Evolutionary conservation across 441 rosid genomes (phyloP).

Genomic region (Rhodomyrtus psidioides): DNA sequence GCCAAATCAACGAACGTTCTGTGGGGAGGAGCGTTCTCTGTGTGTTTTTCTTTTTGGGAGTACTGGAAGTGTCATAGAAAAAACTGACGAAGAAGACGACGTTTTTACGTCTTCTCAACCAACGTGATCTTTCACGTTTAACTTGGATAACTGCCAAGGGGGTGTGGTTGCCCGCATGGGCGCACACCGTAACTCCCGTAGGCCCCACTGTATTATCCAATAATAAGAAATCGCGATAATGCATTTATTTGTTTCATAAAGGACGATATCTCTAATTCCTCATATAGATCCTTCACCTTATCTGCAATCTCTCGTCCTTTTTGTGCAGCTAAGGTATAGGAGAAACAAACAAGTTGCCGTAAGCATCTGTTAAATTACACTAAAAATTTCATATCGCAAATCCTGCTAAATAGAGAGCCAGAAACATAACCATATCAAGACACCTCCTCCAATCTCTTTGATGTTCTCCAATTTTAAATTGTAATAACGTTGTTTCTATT

Average conservation of each 20-base stretch:
- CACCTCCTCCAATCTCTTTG: slow-evolving; percentile 59
- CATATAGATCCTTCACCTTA: slow-evolving; percentile 56
- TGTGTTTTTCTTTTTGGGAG: no score
- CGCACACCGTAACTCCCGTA: no score
- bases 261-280: slow-evolving; percentile 39
- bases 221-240: background rate
- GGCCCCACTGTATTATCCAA: no score
- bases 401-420: background rate
- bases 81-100: no score
- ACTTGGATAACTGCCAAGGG: no score
- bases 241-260: background rate
- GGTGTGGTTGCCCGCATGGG: no score
- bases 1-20: no score
- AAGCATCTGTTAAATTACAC: background rate
- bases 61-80: no score
- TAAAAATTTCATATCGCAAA: background rate
- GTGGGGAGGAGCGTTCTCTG: no score
- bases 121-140: no score
- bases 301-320: slow-evolving; percentile 65
- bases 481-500: no score
- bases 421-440: slow-evolving; percentile 40
- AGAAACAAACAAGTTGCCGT: background rate
- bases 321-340: slow-evolving; percentile 42
- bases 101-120: no score
- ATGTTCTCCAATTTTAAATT: slow-evolving; percentile 84